Conservation (phyloP, 1,284 basidiomycete genomes). For the Ustilago tritici region DNA sequence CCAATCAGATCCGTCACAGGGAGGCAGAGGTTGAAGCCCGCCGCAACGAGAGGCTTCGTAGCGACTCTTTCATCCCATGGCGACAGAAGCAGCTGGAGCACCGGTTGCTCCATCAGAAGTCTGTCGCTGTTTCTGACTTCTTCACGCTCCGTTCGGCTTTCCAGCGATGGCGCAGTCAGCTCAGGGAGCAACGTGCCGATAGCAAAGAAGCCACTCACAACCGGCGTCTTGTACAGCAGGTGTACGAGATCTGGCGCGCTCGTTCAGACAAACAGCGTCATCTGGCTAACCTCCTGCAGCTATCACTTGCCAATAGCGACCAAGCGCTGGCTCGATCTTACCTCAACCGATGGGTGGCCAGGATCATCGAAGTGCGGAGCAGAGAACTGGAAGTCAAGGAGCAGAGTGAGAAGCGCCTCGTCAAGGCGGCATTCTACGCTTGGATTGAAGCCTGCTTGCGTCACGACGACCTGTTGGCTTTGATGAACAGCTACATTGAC, state of each 20-base stretch:
- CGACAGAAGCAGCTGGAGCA: constrained; percentile 22
- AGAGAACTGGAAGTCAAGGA: constrained; percentile 43
- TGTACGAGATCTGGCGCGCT: constrained; percentile 43
- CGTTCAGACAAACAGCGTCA: constrained; percentile 28
- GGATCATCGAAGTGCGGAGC: constrained; percentile 47
- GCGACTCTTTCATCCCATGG: constrained; percentile 24
- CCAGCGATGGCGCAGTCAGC: constrained; percentile 22
- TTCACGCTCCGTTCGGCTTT: constrained; percentile 25
- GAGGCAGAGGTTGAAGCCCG: constrained; percentile 12
- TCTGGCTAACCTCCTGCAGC: constrained; percentile 15
- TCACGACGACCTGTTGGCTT: constrained; percentile 49
- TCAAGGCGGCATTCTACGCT: constrained; percentile 39
- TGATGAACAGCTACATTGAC: constrained; percentile 56
- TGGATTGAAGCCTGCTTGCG: constrained; percentile 55
- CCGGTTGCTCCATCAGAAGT: constrained; percentile 14
- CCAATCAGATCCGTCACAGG: constrained; percentile 6
- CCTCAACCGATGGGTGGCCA: constrained; percentile 39
- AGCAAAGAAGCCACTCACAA: constrained; percentile 17
- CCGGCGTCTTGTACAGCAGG: constrained; percentile 21
- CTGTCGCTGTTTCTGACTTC: constrained; percentile 15
- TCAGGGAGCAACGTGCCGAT: constrained; percentile 22
- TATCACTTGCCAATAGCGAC: constrained; percentile 14
- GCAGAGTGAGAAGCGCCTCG: constrained; percentile 26
- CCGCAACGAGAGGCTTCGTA: constrained; percentile 13
- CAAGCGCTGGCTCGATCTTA: constrained; percentile 11